Base-by-base conservation (phyloP, 2,329 filamentous ascomycete genomes). In the Cladosporium austrohemisphaericum region DNA sequence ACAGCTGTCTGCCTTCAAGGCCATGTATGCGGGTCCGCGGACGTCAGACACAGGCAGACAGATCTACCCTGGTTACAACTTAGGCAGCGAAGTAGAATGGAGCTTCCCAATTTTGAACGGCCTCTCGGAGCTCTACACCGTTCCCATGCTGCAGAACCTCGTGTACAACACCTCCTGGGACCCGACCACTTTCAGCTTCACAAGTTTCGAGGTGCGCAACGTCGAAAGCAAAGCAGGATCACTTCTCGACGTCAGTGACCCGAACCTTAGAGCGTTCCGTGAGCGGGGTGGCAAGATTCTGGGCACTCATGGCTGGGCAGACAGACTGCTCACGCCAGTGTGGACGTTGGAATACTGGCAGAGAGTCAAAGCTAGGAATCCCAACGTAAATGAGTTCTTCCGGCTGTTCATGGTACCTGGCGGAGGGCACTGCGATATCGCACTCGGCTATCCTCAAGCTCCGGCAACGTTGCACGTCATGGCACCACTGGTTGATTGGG, bases 401-500 rank as follows among this genome's bases (percentile, higher is more conserved):
- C 55, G 60, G 3, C 46, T 71, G 3, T 71, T 67, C 46, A 71
- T 70, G 68, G 53, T 70, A 5, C 69, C 69, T 1, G 68, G 58
- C 8, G 66, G 67, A 31, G 68, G 69, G 1, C 69, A 72, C 54
- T 70, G 67, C 48, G 65, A 66, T n/a, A 52, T 64, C 18, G 63
- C 63, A 4, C 32, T 1, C 9, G 32, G 32, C 3, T 35, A 35
- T 35, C 32, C 16, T 35, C 32, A 35, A n/a, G 32, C 32, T 20
- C 32, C 32, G 2, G 61, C 55, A 1, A 63, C 56, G 5, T 70
- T 68, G 51, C 58, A 68, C 41, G 57, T 63, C n/a, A 48, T 68
- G 3, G 61, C 66, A 4, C 57, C 57, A 1, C 54, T 71, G 19
- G 53, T 66, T 7, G 26, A 51, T 11, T 71, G 69, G 68, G 65